A percentile compares a stretch with the other conserved stretches of the same genome.
Conservation (phyloP, 192 early-diverging fungal species). For the Lobosporangium transversale region DNA sequence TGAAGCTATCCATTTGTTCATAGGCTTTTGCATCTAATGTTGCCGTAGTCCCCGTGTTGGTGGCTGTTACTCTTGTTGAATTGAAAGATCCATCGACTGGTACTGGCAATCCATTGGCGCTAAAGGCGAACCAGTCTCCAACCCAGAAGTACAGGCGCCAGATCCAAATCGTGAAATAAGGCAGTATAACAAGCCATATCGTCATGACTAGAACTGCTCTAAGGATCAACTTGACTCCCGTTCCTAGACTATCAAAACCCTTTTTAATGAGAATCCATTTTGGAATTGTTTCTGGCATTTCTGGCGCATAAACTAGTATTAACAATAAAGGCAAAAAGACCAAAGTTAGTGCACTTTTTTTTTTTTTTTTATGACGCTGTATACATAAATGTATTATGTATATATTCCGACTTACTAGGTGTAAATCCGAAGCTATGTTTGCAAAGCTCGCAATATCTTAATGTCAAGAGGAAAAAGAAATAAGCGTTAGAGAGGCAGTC, state of each 20-base stretch:
- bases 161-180: slow-evolving; percentile 84
- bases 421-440: slow-evolving; percentile 87
- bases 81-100: slow-evolving; percentile 7
- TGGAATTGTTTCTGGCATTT: slow-evolving; percentile 78
- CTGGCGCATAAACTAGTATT: slow-evolving; percentile 69
- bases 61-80: neutral
- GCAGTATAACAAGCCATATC: slow-evolving; percentile 86
- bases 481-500: neutral
- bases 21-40: neutral
- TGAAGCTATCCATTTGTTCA: slow-evolving; percentile 34
- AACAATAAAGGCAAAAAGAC: neutral
- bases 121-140: slow-evolving; percentile 64
- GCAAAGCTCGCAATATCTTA: slow-evolving; percentile 90
- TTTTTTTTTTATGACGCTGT: too few relatives aligned
- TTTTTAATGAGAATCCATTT: slow-evolving; percentile 67
- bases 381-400: too few relatives aligned
- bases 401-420: slow-evolving; percentile 67
- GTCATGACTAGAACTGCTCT: slow-evolving; percentile 72
- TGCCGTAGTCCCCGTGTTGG: slow-evolving; percentile 11
- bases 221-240: slow-evolving; percentile 55
- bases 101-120: slow-evolving; percentile 35
- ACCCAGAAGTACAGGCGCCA: slow-evolving; percentile 89
- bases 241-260: slow-evolving; percentile 54
- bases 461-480: neutral
- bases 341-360: too few relatives aligned